Conservation (phyloP, 768 basidiomycete species). For the Suillus clintonianus region DNA sequence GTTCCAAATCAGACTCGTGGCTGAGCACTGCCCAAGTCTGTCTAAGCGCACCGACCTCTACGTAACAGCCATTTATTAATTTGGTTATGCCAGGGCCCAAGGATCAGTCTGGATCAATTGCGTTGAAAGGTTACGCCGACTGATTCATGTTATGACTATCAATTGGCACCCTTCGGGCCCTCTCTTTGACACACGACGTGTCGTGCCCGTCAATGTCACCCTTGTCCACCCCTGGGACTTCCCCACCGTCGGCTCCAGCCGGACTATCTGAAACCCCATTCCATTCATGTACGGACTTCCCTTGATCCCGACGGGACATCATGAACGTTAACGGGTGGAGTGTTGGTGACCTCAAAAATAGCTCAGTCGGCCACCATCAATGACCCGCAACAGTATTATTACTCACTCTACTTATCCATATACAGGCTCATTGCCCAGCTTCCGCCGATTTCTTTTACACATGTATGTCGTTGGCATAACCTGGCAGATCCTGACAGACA, state of each 20-base stretch:
- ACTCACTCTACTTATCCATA: neutral
- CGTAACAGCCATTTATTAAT: slow-evolving; percentile 1
- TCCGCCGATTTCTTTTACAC: neutral
- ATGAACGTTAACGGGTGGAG: neutral
- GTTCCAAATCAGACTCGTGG: slow-evolving; percentile 15
- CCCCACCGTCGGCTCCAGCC: neutral
- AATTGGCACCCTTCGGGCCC: neutral
- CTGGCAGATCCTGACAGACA: neutral
- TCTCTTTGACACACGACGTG: neutral
- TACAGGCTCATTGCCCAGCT: neutral
- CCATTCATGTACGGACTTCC: neutral
- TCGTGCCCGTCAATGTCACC: neutral
- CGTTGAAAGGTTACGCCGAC: neutral
- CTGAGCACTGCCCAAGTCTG: neutral
- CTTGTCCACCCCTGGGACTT: neutral
- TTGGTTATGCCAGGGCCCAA: neutral
- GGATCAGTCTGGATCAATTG: neutral
- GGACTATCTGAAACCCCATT: neutral
- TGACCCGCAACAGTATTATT: neutral
- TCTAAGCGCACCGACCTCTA: neutral
- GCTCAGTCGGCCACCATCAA: neutral
- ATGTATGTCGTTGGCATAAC: neutral
- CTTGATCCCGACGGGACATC: neutral
- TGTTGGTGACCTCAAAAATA: neutral
- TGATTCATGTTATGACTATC: neutral